Conservation (phyloP, 2,329 filamentous ascomycete species). For the Lasiodiplodia hormozganensis region DNA sequence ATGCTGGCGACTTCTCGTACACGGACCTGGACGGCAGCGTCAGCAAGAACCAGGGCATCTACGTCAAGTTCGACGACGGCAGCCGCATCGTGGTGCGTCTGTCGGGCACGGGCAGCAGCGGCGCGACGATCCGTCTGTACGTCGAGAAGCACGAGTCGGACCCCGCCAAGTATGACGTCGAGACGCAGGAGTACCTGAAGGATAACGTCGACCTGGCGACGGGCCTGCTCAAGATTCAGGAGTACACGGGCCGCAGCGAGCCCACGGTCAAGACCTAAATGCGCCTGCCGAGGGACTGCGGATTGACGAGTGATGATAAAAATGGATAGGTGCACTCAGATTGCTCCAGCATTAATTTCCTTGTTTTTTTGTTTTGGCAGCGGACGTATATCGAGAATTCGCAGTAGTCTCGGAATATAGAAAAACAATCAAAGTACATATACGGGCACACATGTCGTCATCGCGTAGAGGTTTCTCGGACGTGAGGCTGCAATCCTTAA, state of each 20-base stretch:
- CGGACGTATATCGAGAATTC: constrained; percentile 11
- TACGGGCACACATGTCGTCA: constrained; percentile 20
- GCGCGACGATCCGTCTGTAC: constrained; percentile 95
- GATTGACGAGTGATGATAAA: constrained; percentile 28
- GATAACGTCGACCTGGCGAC: constrained; percentile 87
- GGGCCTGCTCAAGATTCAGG: constrained; percentile 87
- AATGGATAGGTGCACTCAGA: constrained; percentile 17
- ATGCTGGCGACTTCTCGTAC: constrained; percentile 97
- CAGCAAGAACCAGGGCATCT: constrained; percentile 94
- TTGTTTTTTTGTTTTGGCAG: not conserved
- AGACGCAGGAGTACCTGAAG: constrained; percentile 93
- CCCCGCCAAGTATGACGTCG: constrained; percentile 75
- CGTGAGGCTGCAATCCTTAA: not conserved
- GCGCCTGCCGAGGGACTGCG: not conserved
- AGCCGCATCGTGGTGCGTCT: constrained; percentile 94
- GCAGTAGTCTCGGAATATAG: constrained; percentile 19
- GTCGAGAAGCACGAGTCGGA: constrained; percentile 94
- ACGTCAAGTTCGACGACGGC: constrained; percentile 90
- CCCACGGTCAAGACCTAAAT: constrained; percentile 93
- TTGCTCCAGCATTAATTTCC: constrained; percentile 12
- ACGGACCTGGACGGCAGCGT: constrained; percentile 98
- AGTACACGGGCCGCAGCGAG: constrained; percentile 89
- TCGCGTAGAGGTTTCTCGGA: constrained; percentile 8
- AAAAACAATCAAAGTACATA: constrained; percentile 27
- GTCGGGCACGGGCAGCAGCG: constrained; percentile 92